phyloP scores from a whole-genome alignment of 139 green algal genomes.

The Chlorella sp. region DNA sequence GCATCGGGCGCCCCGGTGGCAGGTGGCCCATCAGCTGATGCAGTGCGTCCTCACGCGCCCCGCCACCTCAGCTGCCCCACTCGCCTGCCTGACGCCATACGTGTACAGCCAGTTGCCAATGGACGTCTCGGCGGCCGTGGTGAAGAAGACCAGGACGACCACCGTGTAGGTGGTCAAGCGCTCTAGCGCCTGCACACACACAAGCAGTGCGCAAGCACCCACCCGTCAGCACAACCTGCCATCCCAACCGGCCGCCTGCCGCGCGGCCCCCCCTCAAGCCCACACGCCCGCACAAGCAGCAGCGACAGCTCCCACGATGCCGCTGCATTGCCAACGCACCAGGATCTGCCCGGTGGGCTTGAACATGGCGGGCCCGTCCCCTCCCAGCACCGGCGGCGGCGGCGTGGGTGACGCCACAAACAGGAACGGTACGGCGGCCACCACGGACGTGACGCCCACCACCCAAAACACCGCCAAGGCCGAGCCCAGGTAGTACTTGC shows the following conservation, averaged over 20 bases:
- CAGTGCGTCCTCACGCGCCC: too few relatives aligned
- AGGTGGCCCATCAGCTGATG: too few relatives aligned
- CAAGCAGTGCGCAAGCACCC: too few relatives aligned
- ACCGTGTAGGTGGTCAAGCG: constrained; percentile 4
- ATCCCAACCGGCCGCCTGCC: too few relatives aligned
- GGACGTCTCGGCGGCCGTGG: constrained; percentile 35
- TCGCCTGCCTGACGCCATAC: constrained; percentile 6
- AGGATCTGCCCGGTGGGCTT: neutral
- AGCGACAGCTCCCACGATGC: too few relatives aligned
- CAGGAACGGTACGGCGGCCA: constrained; percentile 27
- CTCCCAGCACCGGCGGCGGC: neutral
- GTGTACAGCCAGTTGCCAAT: constrained; percentile 42
- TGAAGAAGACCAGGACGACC: constrained; percentile 37
- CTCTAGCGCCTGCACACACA: neutral
- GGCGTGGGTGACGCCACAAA: constrained; percentile 31
- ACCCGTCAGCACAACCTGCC: too few relatives aligned
- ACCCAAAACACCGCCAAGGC: constrained; percentile 27
- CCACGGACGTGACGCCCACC: constrained; percentile 7
- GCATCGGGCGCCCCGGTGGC: too few relatives aligned
- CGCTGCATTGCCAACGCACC: neutral
- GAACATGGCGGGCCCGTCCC: neutral
- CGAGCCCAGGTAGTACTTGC: constrained; percentile 16
- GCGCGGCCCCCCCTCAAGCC: too few relatives aligned
- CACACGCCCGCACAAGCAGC: too few relatives aligned
- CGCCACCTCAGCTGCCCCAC: too few relatives aligned